Evolutionary conservation across 140 eudicot genomes (phyloP), one percentile per base, ranked within the genome.

Genomic region (Cichorium intybus): DNA sequence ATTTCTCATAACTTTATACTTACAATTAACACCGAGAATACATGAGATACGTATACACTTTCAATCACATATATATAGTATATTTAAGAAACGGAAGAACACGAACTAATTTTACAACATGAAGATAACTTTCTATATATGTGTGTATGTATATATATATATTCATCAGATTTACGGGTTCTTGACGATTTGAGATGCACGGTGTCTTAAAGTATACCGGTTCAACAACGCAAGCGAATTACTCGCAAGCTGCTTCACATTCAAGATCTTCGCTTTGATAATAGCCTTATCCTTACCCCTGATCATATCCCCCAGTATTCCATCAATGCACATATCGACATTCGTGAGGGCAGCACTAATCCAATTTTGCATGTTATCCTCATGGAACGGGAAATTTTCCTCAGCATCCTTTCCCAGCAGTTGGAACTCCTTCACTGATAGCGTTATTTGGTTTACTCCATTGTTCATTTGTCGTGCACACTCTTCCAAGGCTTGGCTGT

Each of bases 361-460:
- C 97, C 97, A 89, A 8, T 82, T 81, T 10, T 73, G 64, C 39
- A 89, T 82, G 23, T 89, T 89, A 58, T 85, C 86, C 46, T 78
- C 81, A 21, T 83, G 87, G 79, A 85, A 74, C 8, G 73, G 52
- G 5, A 89, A 89, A 17, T 75, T 41, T 15, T 65, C 77, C 28
- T 58, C 71, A 2, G 66, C 81, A 5, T 75, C 75, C 4, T 53
- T 33, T 4, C 74, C 69, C 54, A 79, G 72, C 7, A 24, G 62
- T 46, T 63, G 64, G 2, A 83, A 56, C 76, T 90, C 97, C 27
- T 33, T 70, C 37, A 90, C 73, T 6, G 93, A 78, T 12, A 75
- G 69, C 1, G 80, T 81, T 12, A 89, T 70, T 54, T 86, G 87
- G 15, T 63, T 73, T 2, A 86, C 95, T 0, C 92, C 82, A 11